Percentiles rank a stretch among this genome's conserved stretches.
These are phyloP conservation scores for Ustanciosporium gigantosporum DNA, from an alignment of 1,284 basidiomycete genomes.

Conservation along the genomic window DNA sequence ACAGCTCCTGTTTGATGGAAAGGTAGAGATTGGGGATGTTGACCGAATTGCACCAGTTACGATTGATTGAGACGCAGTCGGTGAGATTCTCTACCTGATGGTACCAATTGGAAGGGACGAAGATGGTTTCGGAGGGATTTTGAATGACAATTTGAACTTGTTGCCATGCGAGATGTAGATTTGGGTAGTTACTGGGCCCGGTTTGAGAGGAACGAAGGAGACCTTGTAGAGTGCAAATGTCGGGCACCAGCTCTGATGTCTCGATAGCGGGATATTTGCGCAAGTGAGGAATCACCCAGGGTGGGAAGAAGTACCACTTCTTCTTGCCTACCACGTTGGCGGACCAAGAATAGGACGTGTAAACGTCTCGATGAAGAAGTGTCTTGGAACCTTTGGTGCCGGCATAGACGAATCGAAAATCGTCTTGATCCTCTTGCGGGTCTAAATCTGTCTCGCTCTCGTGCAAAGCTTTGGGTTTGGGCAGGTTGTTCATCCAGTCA, in stretches of 20 bases:
- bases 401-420: slow-evolving; percentile 63
- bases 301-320: slow-evolving; percentile 66
- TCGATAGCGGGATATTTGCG: slow-evolving; percentile 48
- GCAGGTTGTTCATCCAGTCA: slow-evolving; percentile 64
- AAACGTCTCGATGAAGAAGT: slow-evolving; percentile 51
- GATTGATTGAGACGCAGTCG: slow-evolving; percentile 51
- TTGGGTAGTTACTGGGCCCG: not conserved
- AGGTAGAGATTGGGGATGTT: slow-evolving; percentile 64
- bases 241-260: slow-evolving; percentile 49
- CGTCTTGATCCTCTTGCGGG: slow-evolving; percentile 61
- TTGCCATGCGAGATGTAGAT: slow-evolving; percentile 1
- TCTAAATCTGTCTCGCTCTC: not conserved
- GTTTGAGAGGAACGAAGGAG: not conserved
- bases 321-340: slow-evolving; percentile 67
- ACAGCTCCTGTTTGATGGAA: slow-evolving; percentile 61
- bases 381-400: slow-evolving; percentile 38
- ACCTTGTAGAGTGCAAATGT: slow-evolving; percentile 1
- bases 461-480: not conserved
- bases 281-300: slow-evolving; percentile 57
- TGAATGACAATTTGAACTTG: slow-evolving; percentile 12
- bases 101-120: slow-evolving; percentile 59
- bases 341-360: slow-evolving; percentile 67
- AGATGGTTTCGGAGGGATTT: slow-evolving; percentile 45
- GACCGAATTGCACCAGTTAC: slow-evolving; percentile 65
- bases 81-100: slow-evolving; percentile 59